Evolutionary conservation across 192 early-diverging fungal species (phyloP), one percentile per base, ranked within the genome.

Genomic region (Gamsiella multidivaricata): DNA sequence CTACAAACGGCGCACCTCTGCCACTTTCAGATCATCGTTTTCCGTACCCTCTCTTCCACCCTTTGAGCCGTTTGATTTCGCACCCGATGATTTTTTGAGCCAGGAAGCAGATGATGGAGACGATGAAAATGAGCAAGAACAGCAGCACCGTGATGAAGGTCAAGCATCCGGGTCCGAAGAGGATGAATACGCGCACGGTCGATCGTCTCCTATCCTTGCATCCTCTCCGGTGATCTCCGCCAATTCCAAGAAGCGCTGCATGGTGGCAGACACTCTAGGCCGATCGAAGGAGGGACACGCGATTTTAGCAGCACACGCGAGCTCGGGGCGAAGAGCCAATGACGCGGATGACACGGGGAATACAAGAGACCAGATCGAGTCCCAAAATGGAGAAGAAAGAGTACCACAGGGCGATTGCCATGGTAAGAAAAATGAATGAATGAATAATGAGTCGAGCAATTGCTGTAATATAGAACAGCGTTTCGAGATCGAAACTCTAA

Each of bases 51-150:
- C 70, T 11, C 17, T 65, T 2, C 54, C 61, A 7, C 60, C 70
- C 0, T 73, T 73, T 51, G 62, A 73, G 25, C 12, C 33, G 3
- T 73, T 73, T 54, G 70, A 54, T 5, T 55, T 72, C 23, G 70
- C 47, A 8, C 45, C 62, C 0, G 62, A 65, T 37, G 62, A 59
- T 8, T 65, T 73, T 43, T 45, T 60, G 70, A 46, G 49, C 31
- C 45, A 61, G 0, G 36, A 25, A 14, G 31, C 33, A 2, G 26
- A 46, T n/a, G 36, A 53, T 26, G 49, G 59, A 43, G 36, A 41
- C 20, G 14, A 28, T 20, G 37, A 54, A 28, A 6, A 49, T 2
- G n/a, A 6, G 4, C 62, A 53, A 20, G 36, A 41, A 28, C 62
- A 39, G n/a, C 36, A 54, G 9, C 62, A 31, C 14, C 31, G 6